Conservation (phyloP, 345 rosid species). For the Aethionema arabicum region DNA sequence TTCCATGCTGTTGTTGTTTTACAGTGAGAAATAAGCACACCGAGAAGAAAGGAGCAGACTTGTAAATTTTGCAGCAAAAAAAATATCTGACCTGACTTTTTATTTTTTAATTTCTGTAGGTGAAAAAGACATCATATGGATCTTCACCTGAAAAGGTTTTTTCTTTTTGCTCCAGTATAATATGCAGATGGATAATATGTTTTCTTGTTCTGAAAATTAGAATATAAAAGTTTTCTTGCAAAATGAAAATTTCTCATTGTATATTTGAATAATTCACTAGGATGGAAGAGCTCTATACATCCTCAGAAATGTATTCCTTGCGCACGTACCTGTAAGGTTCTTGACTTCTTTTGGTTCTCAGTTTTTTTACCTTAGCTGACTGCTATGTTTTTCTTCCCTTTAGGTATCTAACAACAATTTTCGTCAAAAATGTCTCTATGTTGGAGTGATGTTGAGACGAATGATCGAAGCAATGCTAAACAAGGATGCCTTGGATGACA, state of each 20-base stretch:
- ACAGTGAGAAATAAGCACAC: constrained; percentile 6
- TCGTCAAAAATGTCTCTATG: constrained; percentile 88
- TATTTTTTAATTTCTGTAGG: constrained; percentile 44
- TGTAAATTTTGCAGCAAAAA: constrained; percentile 12
- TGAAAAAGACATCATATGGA: constrained; percentile 48
- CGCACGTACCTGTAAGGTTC: constrained; percentile 78
- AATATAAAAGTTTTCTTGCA: constrained; percentile 12
- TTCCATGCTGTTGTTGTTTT: constrained; percentile 3
- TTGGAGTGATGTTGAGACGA: constrained; percentile 91
- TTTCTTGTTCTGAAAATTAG: constrained; percentile 11
- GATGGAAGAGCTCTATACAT: constrained; percentile 60
- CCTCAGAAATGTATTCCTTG: constrained; percentile 80
- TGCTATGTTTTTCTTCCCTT: constrained; percentile 22
- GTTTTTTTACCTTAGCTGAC: constrained; percentile 25
- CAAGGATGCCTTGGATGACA: constrained; percentile 98
- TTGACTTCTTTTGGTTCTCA: constrained; percentile 18
- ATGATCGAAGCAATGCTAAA: constrained; percentile 91
- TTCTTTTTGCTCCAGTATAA: constrained; percentile 10
- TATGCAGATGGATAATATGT: constrained; percentile 18
- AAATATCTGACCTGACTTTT: constrained; percentile 3
- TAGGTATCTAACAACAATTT: constrained; percentile 68
- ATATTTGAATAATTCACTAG: constrained; percentile 38
- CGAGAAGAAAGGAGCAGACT: constrained; percentile 14
- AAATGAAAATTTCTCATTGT: constrained; percentile 3
- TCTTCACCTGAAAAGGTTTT: constrained; percentile 51